Evolutionary conservation across 495 filamentous ascomycete species (phyloP).

Genomic region (Penicillium steckii): DNA sequence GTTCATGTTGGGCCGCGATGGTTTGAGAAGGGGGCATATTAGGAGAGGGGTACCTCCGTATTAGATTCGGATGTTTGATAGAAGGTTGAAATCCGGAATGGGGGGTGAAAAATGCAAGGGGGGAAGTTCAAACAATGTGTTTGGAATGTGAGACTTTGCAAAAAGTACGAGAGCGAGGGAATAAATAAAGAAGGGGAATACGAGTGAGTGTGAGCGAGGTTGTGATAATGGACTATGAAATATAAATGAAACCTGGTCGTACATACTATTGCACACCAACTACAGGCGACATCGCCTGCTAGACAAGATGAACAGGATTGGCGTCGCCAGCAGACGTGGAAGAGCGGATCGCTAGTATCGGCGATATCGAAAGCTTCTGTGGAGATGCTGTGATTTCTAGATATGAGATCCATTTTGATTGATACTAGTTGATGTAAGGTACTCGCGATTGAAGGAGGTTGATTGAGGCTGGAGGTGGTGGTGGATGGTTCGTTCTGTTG

Average conservation of each 20-base stretch:
- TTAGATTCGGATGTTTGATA: no score
- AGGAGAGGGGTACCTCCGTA: no score
- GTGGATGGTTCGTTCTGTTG: no score
- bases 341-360: conserved; percentile 30
- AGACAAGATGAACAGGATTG: conserved; percentile 47
- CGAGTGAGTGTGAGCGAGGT: neutral
- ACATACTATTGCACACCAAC: conserved; percentile 57
- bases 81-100: neutral
- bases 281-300: conserved; percentile 39
- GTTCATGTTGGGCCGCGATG: no score
- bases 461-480: no score
- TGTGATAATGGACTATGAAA: neutral
- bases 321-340: conserved; percentile 43
- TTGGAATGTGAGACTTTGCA: neutral
- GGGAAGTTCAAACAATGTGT: neutral
- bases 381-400: conserved; percentile 3
- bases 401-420: neutral
- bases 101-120: neutral
- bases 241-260: neutral
- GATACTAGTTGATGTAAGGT: no score
- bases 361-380: neutral
- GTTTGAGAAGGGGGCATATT: no score
- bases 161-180: no score
- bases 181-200: neutral
- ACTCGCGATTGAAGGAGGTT: no score